Base-by-base conservation (phyloP, 2,329 filamentous ascomycete genomes). In the Pezicula carpinea region DNA sequence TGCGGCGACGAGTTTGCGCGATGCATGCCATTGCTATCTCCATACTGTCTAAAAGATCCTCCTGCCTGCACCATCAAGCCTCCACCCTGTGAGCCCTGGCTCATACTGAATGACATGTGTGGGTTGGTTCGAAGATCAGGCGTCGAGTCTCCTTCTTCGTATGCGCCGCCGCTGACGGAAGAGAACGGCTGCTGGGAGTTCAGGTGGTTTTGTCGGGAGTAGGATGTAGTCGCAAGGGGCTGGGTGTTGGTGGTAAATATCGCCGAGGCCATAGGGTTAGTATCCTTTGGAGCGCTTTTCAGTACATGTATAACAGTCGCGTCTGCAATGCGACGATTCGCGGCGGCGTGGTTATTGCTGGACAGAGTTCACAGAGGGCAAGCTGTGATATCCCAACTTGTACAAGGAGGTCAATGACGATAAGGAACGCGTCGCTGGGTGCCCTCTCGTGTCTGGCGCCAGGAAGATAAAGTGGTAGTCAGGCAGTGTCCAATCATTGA, bases 1-100 rank as follows among this genome's bases (percentile, higher is more conserved):
- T 77, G 75, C 44, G 77, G 75, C 15, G 69, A 49, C 32, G 54
- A 44, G 48, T 60, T 53, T 48, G 53, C 58, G 18, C 49, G 48
- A 49, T 52, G 53, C 7, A 54, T 34, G 26, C 52, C 51, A 57
- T 56, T 60, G 22, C 39, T 53, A 11, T 51, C 46, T 3, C 60
- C 59, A 50, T 58, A 63, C 36, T 59, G 59, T 46, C 60, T 51
- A 38, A 61, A 64, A 21, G 57, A 44, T n/a, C 53, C 54, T 34
- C 57, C 54, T 17, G 53, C 51, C 44, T 64, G 62, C 57, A 63
- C 62, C 59, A 64, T 62, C 39, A 64, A 45, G 41, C 58, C 57
- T 41, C 53, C 56, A 23, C 55, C 54, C 42, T 64, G 62, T 15
- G 61, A 62, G 26, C 58, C 58, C 47, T 63, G 60, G 47, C 59